Percentiles rank a stretch among this genome's conserved stretches.
phyloP scores from a whole-genome alignment of 2,329 filamentous ascomycete genomes.

The Paramyrothecium roridum region DNA sequence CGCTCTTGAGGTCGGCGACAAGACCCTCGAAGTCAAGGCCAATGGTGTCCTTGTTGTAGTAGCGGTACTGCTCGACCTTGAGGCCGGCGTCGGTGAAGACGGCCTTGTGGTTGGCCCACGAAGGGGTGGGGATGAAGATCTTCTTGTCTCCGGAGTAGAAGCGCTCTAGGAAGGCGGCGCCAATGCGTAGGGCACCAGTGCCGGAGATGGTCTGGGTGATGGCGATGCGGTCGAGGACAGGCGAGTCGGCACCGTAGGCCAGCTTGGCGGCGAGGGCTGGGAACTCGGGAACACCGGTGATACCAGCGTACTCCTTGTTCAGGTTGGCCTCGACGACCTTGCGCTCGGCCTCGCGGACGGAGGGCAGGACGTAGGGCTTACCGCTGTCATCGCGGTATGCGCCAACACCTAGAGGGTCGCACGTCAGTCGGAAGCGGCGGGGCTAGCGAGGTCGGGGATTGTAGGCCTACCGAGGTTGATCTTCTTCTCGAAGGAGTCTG shows the following conservation, averaged over 20 bases:
- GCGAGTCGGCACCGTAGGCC: slow-evolving; percentile 81
- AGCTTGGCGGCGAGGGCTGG: slow-evolving; percentile 87
- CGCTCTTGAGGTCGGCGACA: slow-evolving; percentile 83
- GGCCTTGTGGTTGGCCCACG: slow-evolving; percentile 97
- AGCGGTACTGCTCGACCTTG: slow-evolving; percentile 90
- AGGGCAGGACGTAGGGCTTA: slow-evolving; percentile 96
- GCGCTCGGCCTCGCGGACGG: slow-evolving; percentile 84
- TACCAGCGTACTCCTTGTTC: slow-evolving; percentile 98
- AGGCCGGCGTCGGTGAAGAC: slow-evolving; percentile 94
- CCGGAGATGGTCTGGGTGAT: slow-evolving; percentile 98
- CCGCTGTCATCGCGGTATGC: slow-evolving; percentile 98
- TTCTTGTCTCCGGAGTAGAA: slow-evolving; percentile 91
- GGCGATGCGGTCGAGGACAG: slow-evolving; percentile 74
- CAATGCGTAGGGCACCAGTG: slow-evolving; percentile 92
- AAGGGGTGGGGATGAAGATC: slow-evolving; percentile 94
- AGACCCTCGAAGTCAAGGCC: slow-evolving; percentile 96
- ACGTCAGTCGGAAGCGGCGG: slow-evolving; percentile 6
- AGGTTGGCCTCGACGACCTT: slow-evolving; percentile 73
- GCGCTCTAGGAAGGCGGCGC: slow-evolving; percentile 86
- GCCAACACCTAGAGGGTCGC: slow-evolving; percentile 68
- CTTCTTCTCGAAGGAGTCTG: slow-evolving; percentile 88
- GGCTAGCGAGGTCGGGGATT: slow-evolving; percentile 4
- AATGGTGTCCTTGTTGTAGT: slow-evolving; percentile 99
- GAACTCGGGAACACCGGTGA: slow-evolving; percentile 93
- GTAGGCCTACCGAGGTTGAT: slow-evolving; percentile 80